Conservation (phyloP, 495 filamentous ascomycete genomes). For the Paragyromitra xinjiangensis region DNA sequence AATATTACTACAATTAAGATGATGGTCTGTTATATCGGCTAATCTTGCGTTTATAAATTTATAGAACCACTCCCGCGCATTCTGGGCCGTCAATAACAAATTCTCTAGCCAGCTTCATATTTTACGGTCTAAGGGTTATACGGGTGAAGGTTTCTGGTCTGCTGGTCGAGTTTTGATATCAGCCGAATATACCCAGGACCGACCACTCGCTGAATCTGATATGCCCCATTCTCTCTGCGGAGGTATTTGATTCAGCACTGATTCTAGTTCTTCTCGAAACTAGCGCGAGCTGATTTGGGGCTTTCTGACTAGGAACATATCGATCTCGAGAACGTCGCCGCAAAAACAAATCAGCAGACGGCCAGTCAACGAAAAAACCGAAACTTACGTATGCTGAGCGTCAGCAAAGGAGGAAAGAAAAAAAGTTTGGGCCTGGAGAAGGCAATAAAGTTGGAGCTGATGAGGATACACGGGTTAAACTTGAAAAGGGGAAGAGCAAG, state of each 20-base stretch:
- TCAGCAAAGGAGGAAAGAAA: slow-evolving; percentile 70
- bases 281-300: not conserved
- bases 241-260: slow-evolving; percentile 61
- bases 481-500: slow-evolving; percentile 75
- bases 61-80: slow-evolving; percentile 72
- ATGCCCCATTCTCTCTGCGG: slow-evolving; percentile 74
- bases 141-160: slow-evolving; percentile 81
- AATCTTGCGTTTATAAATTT: slow-evolving; percentile 5
- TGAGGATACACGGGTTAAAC: slow-evolving; percentile 66
- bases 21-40: not conserved
- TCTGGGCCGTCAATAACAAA: slow-evolving; percentile 75
- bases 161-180: slow-evolving; percentile 68
- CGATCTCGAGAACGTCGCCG: slow-evolving; percentile 63
- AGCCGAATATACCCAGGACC: slow-evolving; percentile 66
- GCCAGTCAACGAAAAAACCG: slow-evolving; percentile 58
- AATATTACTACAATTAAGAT: not conserved
- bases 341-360: slow-evolving; percentile 59
- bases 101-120: slow-evolving; percentile 71
- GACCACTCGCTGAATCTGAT: slow-evolving; percentile 63
- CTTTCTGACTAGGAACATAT: slow-evolving; percentile 55
- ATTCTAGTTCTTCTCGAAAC: not conserved
- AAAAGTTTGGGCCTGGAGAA: slow-evolving; percentile 73
- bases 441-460: slow-evolving; percentile 74
- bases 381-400: slow-evolving; percentile 69
- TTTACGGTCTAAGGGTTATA: slow-evolving; percentile 72